These are phyloP conservation scores for Calonectria pauciramosa DNA, from an alignment of 2,329 filamentous ascomycete genomes.

Conservation along the genomic window DNA sequence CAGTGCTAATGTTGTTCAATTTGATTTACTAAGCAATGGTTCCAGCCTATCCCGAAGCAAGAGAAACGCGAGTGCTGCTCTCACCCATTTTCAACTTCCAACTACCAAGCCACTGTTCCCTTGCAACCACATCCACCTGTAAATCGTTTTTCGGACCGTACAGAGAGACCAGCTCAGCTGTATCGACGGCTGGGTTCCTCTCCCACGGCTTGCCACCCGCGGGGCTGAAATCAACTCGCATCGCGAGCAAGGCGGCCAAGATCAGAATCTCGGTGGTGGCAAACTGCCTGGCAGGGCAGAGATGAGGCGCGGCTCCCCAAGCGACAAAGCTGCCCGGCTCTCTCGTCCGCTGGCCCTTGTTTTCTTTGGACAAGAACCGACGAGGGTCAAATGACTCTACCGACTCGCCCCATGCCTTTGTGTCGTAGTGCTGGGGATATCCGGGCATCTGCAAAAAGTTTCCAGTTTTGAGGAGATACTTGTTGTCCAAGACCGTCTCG, in stretches of 20 bases:
- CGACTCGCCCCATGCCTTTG: constrained; percentile 50
- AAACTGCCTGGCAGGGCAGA: constrained; percentile 48
- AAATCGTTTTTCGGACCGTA: constrained; percentile 34
- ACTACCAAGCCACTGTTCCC: constrained; percentile 27
- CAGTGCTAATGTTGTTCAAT: too few species aligned
- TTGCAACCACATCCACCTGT: constrained; percentile 25
- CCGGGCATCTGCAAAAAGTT: constrained; percentile 52
- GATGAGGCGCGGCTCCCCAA: constrained; percentile 47
- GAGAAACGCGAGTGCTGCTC: constrained; percentile 40
- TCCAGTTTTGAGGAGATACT: constrained; percentile 53
- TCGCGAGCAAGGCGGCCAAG: constrained; percentile 29
- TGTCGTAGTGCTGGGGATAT: constrained; percentile 47
- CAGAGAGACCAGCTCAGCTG: constrained; percentile 22
- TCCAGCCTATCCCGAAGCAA: constrained; percentile 37
- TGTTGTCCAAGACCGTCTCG: constrained; percentile 51
- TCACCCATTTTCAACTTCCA: constrained; percentile 44
- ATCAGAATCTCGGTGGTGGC: constrained; percentile 46
- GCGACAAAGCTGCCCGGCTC: constrained; percentile 50
- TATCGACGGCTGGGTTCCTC: constrained; percentile 18
- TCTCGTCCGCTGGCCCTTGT: constrained; percentile 34
- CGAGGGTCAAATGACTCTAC: constrained; percentile 38
- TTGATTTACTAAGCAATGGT: neutral
- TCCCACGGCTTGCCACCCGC: constrained; percentile 7
- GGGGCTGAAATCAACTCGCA: constrained; percentile 17
- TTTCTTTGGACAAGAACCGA: constrained; percentile 30